Conservation (phyloP, 2,329 filamentous ascomycete species). For the Magnaporthales sp. region DNA sequence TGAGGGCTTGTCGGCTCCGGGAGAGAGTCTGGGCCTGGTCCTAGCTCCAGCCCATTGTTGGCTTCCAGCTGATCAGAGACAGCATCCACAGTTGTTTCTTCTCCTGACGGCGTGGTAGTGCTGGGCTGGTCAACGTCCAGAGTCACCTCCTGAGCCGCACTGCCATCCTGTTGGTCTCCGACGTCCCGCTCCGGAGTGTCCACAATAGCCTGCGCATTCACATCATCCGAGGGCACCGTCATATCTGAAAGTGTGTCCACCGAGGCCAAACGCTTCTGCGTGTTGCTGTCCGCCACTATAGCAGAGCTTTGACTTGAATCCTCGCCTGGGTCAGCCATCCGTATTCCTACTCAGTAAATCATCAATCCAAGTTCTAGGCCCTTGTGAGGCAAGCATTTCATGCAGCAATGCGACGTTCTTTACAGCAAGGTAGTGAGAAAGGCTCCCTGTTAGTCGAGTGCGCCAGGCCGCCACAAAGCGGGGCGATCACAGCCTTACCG, state of each 20-base stretch:
- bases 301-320: neutral
- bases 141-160: neutral
- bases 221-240: neutral
- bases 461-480: neutral
- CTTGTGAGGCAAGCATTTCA: neutral
- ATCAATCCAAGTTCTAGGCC: neutral
- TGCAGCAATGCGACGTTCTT: neutral
- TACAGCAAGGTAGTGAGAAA: neutral
- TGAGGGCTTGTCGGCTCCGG: neutral
- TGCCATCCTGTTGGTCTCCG: neutral
- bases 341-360: neutral
- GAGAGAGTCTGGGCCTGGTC: neutral
- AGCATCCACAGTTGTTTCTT: neutral
- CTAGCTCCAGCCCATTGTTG: neutral
- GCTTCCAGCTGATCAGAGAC: neutral
- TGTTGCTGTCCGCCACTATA: neutral
- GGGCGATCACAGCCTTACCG: neutral
- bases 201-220: neutral
- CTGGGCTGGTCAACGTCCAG: neutral
- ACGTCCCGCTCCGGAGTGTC: neutral
- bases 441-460: neutral
- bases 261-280: neutral
- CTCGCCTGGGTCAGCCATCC: neutral
- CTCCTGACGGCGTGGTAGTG: neutral
- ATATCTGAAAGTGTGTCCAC: neutral